Percentiles rank a stretch among this genome's conserved stretches.
Conservation (phyloP, 495 filamentous ascomycete genomes). For the Ramalina intermedia region DNA sequence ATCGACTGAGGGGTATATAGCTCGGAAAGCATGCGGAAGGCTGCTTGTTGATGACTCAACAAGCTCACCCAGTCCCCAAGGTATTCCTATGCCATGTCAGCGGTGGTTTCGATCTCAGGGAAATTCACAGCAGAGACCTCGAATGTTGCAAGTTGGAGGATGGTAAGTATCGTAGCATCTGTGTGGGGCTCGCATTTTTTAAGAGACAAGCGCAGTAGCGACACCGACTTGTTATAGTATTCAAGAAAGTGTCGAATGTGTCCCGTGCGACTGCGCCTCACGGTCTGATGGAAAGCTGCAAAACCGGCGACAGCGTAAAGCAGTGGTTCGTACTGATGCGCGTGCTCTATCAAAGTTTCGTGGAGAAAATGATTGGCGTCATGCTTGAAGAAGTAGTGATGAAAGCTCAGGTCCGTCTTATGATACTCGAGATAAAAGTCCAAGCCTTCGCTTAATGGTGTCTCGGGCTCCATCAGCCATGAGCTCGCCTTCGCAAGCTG, state of each 20-base stretch:
- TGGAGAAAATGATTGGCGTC: conserved; percentile 58
- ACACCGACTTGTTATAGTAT: conserved; percentile 81
- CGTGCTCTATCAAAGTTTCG: conserved; percentile 51
- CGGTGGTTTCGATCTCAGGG: background rate
- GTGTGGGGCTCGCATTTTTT: conserved; percentile 52
- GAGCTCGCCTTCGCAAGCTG: conserved; percentile 1
- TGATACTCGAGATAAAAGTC: conserved; percentile 71
- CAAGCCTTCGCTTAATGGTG: conserved; percentile 40
- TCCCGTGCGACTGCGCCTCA: conserved; percentile 45
- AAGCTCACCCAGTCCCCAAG: conserved; percentile 90
- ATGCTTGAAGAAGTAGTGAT: conserved; percentile 66
- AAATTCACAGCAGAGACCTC: conserved; percentile 42
- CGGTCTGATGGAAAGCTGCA: conserved; percentile 69
- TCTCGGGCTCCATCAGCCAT: conserved; percentile 13
- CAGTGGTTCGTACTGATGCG: conserved; percentile 66
- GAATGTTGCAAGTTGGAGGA: conserved; percentile 82
- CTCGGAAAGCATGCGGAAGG: conserved; percentile 62
- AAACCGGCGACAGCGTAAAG: conserved; percentile 86
- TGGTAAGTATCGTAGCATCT: conserved; percentile 69
- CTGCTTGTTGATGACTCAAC: conserved; percentile 83
- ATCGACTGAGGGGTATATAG: conserved; percentile 66
- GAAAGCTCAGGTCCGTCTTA: conserved; percentile 53
- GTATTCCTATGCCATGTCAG: conserved; percentile 54
- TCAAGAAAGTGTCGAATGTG: conserved; percentile 69
- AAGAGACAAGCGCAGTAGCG: conserved; percentile 56